A percentile compares a stretch with the other conserved stretches of the same genome.
These are phyloP conservation scores for Staphylotrichum longicolle DNA, from an alignment of 495 filamentous ascomycete genomes.

Conservation along the genomic window DNA sequence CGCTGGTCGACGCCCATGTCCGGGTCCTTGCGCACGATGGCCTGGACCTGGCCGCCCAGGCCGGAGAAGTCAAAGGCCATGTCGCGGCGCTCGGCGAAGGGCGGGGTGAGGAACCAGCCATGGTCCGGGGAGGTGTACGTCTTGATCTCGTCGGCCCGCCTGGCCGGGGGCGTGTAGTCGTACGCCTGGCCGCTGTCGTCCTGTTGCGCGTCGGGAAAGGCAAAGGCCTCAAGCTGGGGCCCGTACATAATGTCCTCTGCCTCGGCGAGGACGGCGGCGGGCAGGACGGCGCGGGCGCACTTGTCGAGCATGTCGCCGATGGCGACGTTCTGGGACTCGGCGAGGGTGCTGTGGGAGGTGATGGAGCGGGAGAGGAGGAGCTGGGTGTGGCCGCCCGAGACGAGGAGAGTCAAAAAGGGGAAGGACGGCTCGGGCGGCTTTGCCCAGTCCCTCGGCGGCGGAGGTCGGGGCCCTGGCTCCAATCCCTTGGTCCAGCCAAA, in stretches of 20 bases:
- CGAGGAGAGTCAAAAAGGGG: slow-evolving; percentile 86
- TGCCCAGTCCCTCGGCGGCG: neutral
- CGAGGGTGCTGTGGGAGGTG: slow-evolving; percentile 65
- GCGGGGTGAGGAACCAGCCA: slow-evolving; percentile 39
- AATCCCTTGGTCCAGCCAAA: no score
- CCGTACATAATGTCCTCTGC: slow-evolving; percentile 68
- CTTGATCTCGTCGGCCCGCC: slow-evolving; percentile 53
- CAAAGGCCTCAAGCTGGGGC: slow-evolving; percentile 70
- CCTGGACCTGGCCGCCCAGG: slow-evolving; percentile 33
- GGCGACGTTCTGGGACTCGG: slow-evolving; percentile 68
- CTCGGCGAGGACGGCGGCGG: slow-evolving; percentile 43
- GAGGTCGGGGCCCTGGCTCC: no score
- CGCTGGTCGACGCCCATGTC: slow-evolving; percentile 50
- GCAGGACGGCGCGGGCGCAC: slow-evolving; percentile 70
- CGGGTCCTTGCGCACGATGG: slow-evolving; percentile 29
- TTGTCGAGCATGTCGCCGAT: slow-evolving; percentile 87
- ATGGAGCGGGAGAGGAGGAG: slow-evolving; percentile 68
- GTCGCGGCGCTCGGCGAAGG: slow-evolving; percentile 25
- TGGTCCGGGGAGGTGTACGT: slow-evolving; percentile 23
- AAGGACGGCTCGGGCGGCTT: slow-evolving; percentile 49
- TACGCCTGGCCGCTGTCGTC: slow-evolving; percentile 26
- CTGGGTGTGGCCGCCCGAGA: slow-evolving; percentile 89
- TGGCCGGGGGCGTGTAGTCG: slow-evolving; percentile 54
- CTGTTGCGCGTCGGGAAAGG: slow-evolving; percentile 54
- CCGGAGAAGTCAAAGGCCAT: slow-evolving; percentile 45